Evolutionary conservation across 2,329 filamentous ascomycete species (phyloP).

Genomic region (Juglanconis oblonga): DNA sequence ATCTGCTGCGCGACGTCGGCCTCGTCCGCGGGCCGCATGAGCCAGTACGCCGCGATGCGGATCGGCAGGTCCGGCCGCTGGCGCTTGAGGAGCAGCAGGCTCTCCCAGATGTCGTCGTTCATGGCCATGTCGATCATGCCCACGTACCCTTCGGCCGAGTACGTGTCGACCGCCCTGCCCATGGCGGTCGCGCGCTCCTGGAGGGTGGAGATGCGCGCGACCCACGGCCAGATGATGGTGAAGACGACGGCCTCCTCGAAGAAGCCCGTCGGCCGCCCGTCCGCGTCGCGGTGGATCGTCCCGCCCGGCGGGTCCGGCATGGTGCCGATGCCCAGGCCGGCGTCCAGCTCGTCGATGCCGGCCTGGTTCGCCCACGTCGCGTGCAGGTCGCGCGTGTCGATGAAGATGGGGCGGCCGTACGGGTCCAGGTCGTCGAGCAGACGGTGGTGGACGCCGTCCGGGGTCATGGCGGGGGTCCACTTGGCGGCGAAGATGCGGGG

Average conservation of each 20-base stretch:
- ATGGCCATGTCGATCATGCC: slow-evolving; percentile 58
- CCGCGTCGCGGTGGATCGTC: slow-evolving; percentile 44
- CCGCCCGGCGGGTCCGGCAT: slow-evolving; percentile 50
- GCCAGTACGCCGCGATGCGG: slow-evolving; percentile 55
- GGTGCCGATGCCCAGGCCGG: slow-evolving; percentile 44
- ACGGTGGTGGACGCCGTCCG: slow-evolving; percentile 43
- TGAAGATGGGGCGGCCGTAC: slow-evolving; percentile 46
- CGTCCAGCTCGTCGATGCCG: slow-evolving; percentile 47
- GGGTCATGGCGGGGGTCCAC: slow-evolving; percentile 56
- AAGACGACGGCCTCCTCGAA: slow-evolving; percentile 53
- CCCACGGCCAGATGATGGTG: slow-evolving; percentile 51
- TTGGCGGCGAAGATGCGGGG: slow-evolving; percentile 49
- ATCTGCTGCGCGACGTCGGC: slow-evolving; percentile 47
- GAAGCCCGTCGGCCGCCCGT: slow-evolving; percentile 47
- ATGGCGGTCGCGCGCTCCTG: slow-evolving; percentile 47
- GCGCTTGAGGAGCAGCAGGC: slow-evolving; percentile 38
- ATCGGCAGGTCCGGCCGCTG: slow-evolving; percentile 36
- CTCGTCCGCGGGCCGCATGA: slow-evolving; percentile 45
- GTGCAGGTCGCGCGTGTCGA: slow-evolving; percentile 57
- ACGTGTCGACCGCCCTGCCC: slow-evolving; percentile 43
- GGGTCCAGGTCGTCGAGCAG: slow-evolving; percentile 51
- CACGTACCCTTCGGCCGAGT: slow-evolving; percentile 50
- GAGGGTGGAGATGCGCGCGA: slow-evolving; percentile 45
- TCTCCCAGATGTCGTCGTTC: slow-evolving; percentile 54
- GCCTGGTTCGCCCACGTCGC: slow-evolving; percentile 54